These are phyloP conservation scores for Boletus reticulatus DNA, from an alignment of 768 basidiomycete species.

Conservation along the genomic window DNA sequence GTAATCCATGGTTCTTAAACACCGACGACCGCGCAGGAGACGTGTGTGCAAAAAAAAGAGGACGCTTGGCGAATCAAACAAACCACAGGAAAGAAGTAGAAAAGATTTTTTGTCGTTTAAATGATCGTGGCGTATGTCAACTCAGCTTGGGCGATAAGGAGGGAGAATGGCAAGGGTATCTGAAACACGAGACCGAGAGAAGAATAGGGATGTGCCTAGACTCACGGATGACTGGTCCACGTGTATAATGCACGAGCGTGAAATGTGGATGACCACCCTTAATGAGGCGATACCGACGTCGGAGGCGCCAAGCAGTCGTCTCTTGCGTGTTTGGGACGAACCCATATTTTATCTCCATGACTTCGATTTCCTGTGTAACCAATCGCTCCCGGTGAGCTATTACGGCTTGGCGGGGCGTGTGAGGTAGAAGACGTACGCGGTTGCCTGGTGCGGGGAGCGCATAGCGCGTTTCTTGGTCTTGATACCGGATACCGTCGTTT, in stretches of 20 bases:
- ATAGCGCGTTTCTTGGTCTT: constrained; percentile 67
- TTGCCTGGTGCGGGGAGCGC: constrained; percentile 44
- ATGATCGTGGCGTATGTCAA: not conserved
- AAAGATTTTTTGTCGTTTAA: not conserved
- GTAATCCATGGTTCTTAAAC: not conserved
- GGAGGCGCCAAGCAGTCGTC: constrained; percentile 59
- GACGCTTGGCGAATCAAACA: not conserved
- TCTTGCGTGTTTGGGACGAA: constrained; percentile 71
- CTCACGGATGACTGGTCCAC: constrained; percentile 63
- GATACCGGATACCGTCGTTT: constrained; percentile 73
- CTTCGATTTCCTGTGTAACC: constrained; percentile 65
- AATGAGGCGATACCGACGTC: constrained; percentile 67
- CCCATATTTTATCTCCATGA: constrained; percentile 69
- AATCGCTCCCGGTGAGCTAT: not conserved
- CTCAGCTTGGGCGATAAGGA: constrained; percentile 6
- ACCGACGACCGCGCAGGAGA: not conserved
- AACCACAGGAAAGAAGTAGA: not conserved
- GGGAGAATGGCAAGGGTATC: constrained; percentile 10
- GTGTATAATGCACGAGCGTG: constrained; percentile 74
- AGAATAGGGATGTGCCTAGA: constrained; percentile 15
- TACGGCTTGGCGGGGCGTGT: not conserved
- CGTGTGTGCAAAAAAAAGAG: not conserved
- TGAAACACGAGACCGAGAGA: constrained; percentile 17
- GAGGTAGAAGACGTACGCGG: constrained; percentile 45
- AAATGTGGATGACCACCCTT: constrained; percentile 75